Base-by-base conservation (phyloP, 2,329 filamentous ascomycete species). In the Hypoxylon sp. region DNA sequence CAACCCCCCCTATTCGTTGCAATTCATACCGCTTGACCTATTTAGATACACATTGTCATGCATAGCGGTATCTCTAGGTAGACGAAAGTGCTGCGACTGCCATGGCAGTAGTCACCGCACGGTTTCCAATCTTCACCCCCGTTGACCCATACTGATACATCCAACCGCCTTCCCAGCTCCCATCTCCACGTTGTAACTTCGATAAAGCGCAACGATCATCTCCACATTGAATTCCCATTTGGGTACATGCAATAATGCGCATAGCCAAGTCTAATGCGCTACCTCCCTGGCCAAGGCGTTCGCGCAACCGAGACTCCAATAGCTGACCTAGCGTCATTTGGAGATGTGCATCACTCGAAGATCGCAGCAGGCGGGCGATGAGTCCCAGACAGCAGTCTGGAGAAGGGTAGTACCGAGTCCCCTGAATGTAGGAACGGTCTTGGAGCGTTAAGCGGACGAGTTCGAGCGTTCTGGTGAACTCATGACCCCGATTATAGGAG, bases 351-450 rank as follows among this genome's bases (percentile, higher is more conserved):
- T 68, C 65, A 4, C 62, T 64, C 30, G 74, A 75, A 1, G 62
- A 72, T 32, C 77, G 41, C 2, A 79, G 55, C 21, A 65, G 38
- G 30, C 62, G 55, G 23, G 55, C 62, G 21, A 79, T 57, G 50
- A 77, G 79, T 66, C 72, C 77, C 2, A 80, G 65, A 59, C 76
- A 81, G 9, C 69, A 72, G 43, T 81, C 79, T 0, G 77, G 65
- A 1, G 71, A 75, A 5, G 66, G 30, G 56, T 80, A 80, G 60
- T 78, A 75, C 1, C 73, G 72, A 2, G 78, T 77, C 3, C 78
- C 79, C 6, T 74, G 41, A n/a, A 76, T 36, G 28, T 79, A 80
- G 4, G 72, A 73, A 5, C 77, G 70, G 17, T 74, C 17, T 1
- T 63, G 23, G 9, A 77, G 70, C 21, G 72, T 63, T 2, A 62